Base-by-base conservation (phyloP, 1,139 yeast genomes). In the Diutina pseudorugosa region DNA sequence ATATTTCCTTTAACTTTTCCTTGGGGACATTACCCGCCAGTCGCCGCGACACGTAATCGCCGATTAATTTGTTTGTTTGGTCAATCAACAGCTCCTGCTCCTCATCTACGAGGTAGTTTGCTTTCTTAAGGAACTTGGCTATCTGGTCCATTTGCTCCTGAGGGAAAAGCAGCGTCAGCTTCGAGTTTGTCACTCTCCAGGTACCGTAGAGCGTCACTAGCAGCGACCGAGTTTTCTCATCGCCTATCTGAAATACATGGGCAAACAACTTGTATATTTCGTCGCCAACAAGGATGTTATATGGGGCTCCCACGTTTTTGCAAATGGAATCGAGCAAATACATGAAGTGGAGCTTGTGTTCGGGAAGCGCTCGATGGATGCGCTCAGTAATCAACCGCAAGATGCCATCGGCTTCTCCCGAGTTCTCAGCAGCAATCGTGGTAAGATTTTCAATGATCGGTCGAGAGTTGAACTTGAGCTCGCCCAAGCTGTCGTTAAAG, bases 291-390 rank as follows among this genome's bases (percentile, higher is more conserved):
- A 85, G 68, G 11, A 82, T 74, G 41, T 90, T 87, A 64, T 91
- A 93, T 1, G 98, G 97, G 56, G 82, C 78, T 6, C 97, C 97
- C 21, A 89, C 84, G 60, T 84, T 87, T 67, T 93, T 93, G 67
- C 95, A 86, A 50, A 93, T 85, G n/a, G 97, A 90, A 65, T 93
- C 98, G 54, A 93, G 69, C 51, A 91, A 75, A 64, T 91, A 93
- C 58, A 93, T 74, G 3, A 94, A 82, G 61, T 80, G 93, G 53
- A 93, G 74, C 67, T 93, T 93, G 59, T 88, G 91, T 20, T 79
- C 78, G 1, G 98, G 98, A 4, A 87, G 65, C 53, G 70, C 65
- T 54, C 67, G 67, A 64, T 74, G 65, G 58, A 79, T 79, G 63
- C 86, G 77, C 55, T 75, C 74, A 51, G 86, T 77, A 61, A 93